Evolutionary conservation across 176 grass and related monocot species (phyloP).

Genomic region (Ensete ventricosum): DNA sequence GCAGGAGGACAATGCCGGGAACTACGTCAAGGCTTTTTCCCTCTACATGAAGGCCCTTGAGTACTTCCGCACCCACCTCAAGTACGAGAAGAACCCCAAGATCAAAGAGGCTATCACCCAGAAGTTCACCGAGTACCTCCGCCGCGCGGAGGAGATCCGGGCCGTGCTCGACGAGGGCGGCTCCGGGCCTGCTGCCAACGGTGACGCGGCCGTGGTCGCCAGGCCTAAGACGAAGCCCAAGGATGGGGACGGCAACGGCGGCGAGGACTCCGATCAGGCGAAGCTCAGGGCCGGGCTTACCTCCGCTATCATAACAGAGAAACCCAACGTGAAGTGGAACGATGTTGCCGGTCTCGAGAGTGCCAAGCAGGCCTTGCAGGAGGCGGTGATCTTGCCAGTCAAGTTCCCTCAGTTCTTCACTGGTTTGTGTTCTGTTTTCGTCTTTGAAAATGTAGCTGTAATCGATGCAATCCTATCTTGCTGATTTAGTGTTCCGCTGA

Average conservation of each 20-base stretch:
- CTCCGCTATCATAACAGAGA: not conserved
- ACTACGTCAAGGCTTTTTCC: constrained; percentile 2
- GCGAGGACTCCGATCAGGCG: not conserved
- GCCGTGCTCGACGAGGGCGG: not conserved
- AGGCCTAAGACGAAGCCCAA: constrained; percentile 7
- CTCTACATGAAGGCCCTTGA: constrained; percentile 1
- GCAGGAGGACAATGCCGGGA: constrained; percentile 1
- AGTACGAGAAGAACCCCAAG: constrained; percentile 9
- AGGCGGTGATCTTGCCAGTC: not conserved
- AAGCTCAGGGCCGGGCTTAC: constrained; percentile 1
- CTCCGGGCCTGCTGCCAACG: not conserved
- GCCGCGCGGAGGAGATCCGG: constrained; percentile 1
- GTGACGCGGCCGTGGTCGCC: not conserved
- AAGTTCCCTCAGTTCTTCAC: constrained; percentile 7
- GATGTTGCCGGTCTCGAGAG: not conserved
- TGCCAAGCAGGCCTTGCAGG: constrained; percentile 11
- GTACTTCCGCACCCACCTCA: constrained; percentile 3
- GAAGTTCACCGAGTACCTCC: constrained; percentile 9
- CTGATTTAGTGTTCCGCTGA: too few species aligned
- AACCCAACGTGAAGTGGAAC: constrained; percentile 7
- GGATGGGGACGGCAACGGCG: not conserved
- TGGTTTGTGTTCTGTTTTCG: not conserved
- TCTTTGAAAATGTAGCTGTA: not conserved
- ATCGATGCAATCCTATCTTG: not conserved
- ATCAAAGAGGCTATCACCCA: constrained; percentile 2